Base-by-base conservation (phyloP, 441 rosid species). In the Euphorbia celastroides region DNA sequence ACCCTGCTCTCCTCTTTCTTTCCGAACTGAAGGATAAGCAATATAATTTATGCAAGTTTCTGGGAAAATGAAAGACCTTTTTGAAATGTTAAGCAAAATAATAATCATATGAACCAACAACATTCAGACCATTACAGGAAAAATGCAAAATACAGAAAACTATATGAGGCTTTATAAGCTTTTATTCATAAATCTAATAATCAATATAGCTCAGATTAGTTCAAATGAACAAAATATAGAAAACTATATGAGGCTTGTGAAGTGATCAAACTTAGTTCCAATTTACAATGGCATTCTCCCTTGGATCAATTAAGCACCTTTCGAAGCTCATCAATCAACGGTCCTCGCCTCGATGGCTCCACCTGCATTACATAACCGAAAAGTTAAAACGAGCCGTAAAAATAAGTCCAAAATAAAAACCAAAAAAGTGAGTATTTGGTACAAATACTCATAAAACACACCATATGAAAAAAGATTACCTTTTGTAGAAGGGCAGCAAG, bases 401-500 rank as follows among this genome's bases (percentile, higher is more conserved):
- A n/a, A n/a, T n/a, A n/a, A n/a, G n/a, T n/a, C n/a, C n/a, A n/a
- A n/a, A n/a, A n/a, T n/a, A n/a, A n/a, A n/a, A n/a, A n/a, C n/a
- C n/a, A n/a, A n/a, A n/a, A n/a, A n/a, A n/a, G n/a, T n/a, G n/a
- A n/a, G n/a, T n/a, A n/a, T n/a, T n/a, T n/a, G n/a, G n/a, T n/a
- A n/a, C n/a, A n/a, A n/a, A n/a, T n/a, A n/a, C n/a, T n/a, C n/a
- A n/a, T n/a, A n/a, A n/a, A n/a, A 19, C 55, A 60, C 38, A 12
- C 48, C 16, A 67, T 70, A 36, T 36, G 42, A 36, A 34, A 9
- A 34, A 70, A 51, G 34, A 71, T 74, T 82, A 92, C 99, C 96
- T 95, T 87, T 83, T 83, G 79, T 79, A 94, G 84, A 79, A 94
- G 91, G 65, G 87, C 84, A 68, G 92, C 83, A 52, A 95, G 96